Base-by-base conservation (phyloP, 495 filamentous ascomycete species). In the Aspergillus cristatus region DNA sequence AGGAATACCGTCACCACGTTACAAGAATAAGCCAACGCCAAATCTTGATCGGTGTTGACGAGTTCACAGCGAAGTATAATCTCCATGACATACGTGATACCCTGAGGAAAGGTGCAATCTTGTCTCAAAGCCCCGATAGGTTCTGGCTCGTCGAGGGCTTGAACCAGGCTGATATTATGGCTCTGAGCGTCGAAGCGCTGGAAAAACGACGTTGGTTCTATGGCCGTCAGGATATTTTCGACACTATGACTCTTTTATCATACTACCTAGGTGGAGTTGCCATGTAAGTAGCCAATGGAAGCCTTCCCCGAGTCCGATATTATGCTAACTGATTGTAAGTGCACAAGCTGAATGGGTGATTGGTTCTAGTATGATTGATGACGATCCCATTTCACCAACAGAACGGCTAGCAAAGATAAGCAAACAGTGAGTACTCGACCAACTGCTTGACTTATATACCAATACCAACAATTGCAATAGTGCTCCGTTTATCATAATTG, bases 401-500 rank as follows among this genome's bases (percentile, higher is more conserved):
- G n/a, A n/a, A n/a, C n/a, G n/a, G n/a, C n/a, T n/a, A n/a, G n/a
- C n/a, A n/a, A n/a, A n/a, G n/a, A n/a, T n/a, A n/a, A n/a, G n/a
- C n/a, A n/a, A n/a, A n/a, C n/a, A n/a, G n/a, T n/a, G n/a, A n/a
- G n/a, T n/a, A n/a, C n/a, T n/a, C n/a, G n/a, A n/a, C n/a, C n/a
- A n/a, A n/a, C n/a, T n/a, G n/a, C n/a, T n/a, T n/a, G n/a, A n/a
- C 20, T 24, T 4, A 24, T 4, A 24, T 24, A 4, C 8, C 20
- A 24, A 49, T 41, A 54, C 56, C 38, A 25, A 47, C 14, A n/a
- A 22, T 35, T 18, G 6, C 0, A 11, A 17, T 22, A 55, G 48
- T 12, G 65, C 48, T 34, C 65, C 65, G 0, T 67, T 61, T 25
- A 56, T 68, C 30, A 57, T 57, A 7, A 63, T 71, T 16, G 76